Evolutionary conservation across 1,284 basidiomycete genomes (phyloP), one percentile per base, ranked within the genome.

Genomic region (Puccinia brachypodii): DNA sequence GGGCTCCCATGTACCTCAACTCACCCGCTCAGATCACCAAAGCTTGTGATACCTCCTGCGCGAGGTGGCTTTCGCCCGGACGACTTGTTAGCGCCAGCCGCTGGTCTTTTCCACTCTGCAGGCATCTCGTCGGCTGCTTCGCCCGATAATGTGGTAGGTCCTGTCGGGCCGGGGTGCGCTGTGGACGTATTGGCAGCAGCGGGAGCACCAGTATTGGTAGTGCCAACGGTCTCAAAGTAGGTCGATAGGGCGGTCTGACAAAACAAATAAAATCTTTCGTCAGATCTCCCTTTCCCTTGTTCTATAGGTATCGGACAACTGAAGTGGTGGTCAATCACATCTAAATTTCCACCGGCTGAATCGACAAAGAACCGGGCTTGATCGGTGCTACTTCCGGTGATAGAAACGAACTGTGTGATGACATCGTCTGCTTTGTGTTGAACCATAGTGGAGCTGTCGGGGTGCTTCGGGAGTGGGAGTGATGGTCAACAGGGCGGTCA

Each of bases 281-380:
- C 28, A 13, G 22, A 42, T 42, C 38, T 42, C n/a, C 36, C 64
- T 68, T 11, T 44, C 19, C 0, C 28, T 76, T 31, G 28, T 31
- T 38, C 22, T 40, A 16, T 22, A n/a, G 50, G 42, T 28, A 68
- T 25, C 38, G 6, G 28, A 13, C 42, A 33, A 71, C 28, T 75
- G 44, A 58, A 31, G 22, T n/a, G 14, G n/a, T n/a, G 2, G 33
- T 42, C 68, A 8, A 62, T 38, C 33, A 84, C 84, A 66, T 85
- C 80, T 19, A 88, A 72, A 83, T 88, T 85, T 13, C 87, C 87
- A 36, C 83, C 83, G 13, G 85, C 84, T 2, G 85, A 84, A 38
- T 87, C 86, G 75, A 88, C 84, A 82, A 85, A 87, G 85, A 87
- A 87, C 77, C 83, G 83, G n/a, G 87, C 87, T 40, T 85, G 85